Evolutionary conservation across 2,329 filamentous ascomycete species (phyloP).

Genomic region (Neofusicoccum ribis): DNA sequence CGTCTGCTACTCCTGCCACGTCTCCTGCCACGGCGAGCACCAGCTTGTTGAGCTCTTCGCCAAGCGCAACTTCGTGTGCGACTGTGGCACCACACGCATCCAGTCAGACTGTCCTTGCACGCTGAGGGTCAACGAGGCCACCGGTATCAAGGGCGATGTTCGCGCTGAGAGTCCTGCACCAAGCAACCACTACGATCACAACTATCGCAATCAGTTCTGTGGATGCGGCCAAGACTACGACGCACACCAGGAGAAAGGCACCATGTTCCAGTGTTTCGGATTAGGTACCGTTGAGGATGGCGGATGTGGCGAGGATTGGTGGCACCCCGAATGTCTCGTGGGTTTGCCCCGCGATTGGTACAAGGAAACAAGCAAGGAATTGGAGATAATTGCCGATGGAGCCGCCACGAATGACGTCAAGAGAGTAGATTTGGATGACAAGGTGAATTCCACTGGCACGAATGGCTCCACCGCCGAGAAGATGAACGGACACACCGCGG

Average conservation of each 20-base stretch:
- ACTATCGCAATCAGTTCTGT: slow-evolving; percentile 91
- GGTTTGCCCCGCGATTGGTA: slow-evolving; percentile 75
- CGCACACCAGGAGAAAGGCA: slow-evolving; percentile 84
- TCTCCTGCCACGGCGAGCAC: slow-evolving; percentile 95
- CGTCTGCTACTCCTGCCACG: slow-evolving; percentile 94
- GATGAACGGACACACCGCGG: slow-evolving; percentile 33
- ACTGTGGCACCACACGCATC: slow-evolving; percentile 87
- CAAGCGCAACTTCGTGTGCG: slow-evolving; percentile 94
- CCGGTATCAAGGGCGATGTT: slow-evolving; percentile 74
- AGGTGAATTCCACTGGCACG: neutral
- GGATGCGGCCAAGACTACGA: slow-evolving; percentile 87
- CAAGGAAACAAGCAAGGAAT: slow-evolving; percentile 42
- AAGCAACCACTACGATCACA: slow-evolving; percentile 90
- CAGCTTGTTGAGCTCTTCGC: slow-evolving; percentile 92
- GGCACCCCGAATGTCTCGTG: slow-evolving; percentile 88
- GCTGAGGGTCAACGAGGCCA: slow-evolving; percentile 70
- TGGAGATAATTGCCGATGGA: slow-evolving; percentile 23
- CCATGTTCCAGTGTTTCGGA: slow-evolving; percentile 96
- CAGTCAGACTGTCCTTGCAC: slow-evolving; percentile 70
- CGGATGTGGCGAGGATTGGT: slow-evolving; percentile 97
- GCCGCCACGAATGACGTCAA: slow-evolving; percentile 10
- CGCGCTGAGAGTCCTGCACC: slow-evolving; percentile 71
- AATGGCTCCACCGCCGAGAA: neutral
- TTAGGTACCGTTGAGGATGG: slow-evolving; percentile 77
- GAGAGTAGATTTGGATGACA: neutral